Conservation (phyloP, 2,329 filamentous ascomycete genomes). For the Penicillium sp. region DNA sequence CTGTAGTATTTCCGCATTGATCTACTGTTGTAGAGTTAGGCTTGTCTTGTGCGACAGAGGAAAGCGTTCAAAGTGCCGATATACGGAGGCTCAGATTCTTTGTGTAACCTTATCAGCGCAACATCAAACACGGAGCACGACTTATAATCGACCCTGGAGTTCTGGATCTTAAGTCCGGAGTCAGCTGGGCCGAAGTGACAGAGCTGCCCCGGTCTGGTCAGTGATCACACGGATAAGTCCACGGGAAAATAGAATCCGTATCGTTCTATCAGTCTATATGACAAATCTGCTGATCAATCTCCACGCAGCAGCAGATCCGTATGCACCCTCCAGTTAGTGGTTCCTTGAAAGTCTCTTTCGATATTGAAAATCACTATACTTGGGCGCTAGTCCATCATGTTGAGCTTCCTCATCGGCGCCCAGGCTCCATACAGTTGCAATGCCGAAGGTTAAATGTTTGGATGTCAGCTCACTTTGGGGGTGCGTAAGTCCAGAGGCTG, state of each 20-base stretch:
- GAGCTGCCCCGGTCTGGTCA: background rate
- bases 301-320: constrained; percentile 36
- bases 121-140: background rate
- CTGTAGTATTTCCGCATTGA: background rate
- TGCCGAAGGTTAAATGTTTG: background rate
- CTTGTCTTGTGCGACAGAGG: background rate
- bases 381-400: background rate
- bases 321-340: background rate
- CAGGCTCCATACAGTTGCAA: background rate
- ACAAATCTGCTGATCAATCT: constrained; percentile 43
- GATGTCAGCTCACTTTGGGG: background rate
- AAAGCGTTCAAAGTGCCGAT: constrained; percentile 15
- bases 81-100: constrained; percentile 10
- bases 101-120: constrained; percentile 2
- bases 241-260: constrained; percentile 46
- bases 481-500: background rate
- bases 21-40: background rate
- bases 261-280: constrained; percentile 29
- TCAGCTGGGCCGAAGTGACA: constrained; percentile 23
- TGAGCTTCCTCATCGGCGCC: background rate
- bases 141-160: background rate
- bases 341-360: constrained; percentile 1
- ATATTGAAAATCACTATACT: background rate
- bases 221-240: constrained; percentile 16
- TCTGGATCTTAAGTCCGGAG: constrained; percentile 28